phyloP scores from a whole-genome alignment of 169 alveolate species.

The Besnoitia besnoiti region DNA sequence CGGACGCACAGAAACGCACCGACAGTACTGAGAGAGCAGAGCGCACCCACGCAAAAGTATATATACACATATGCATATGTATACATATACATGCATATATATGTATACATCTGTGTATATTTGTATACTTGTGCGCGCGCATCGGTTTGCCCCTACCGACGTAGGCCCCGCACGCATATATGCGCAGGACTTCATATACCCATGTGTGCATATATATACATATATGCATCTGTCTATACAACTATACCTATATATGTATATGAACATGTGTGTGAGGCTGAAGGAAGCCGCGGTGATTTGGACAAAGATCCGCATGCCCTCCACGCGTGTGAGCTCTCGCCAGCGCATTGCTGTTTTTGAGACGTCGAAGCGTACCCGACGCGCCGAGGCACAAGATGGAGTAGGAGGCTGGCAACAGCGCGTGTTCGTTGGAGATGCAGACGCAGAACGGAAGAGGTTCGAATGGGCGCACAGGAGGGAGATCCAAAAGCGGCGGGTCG shows the following conservation, averaged over 20 bases:
- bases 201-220: slow-evolving; percentile 1
- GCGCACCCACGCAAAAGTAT: neutral
- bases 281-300: neutral
- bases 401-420: slow-evolving; percentile 56
- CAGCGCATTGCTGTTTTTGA: neutral
- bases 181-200: neutral
- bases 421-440: slow-evolving; percentile 63
- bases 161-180: neutral
- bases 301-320: neutral
- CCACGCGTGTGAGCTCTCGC: neutral
- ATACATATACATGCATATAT: neutral
- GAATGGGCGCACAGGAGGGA: slow-evolving; percentile 67
- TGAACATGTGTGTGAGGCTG: neutral
- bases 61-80: neutral
- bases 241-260: neutral
- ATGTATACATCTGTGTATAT: neutral
- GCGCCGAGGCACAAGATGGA: slow-evolving; percentile 61
- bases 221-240: neutral
- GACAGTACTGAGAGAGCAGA: neutral
- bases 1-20: too few relatives aligned
- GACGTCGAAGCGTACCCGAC: slow-evolving; percentile 37
- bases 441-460: slow-evolving; percentile 59
- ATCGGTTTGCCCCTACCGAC: neutral
- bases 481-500: slow-evolving; percentile 66
- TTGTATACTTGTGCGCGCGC: neutral